A percentile compares a stretch with the other conserved stretches of the same genome.
These are phyloP conservation scores for Tricholoma sp. DNA, from an alignment of 768 basidiomycete species.

Conservation along the genomic window DNA sequence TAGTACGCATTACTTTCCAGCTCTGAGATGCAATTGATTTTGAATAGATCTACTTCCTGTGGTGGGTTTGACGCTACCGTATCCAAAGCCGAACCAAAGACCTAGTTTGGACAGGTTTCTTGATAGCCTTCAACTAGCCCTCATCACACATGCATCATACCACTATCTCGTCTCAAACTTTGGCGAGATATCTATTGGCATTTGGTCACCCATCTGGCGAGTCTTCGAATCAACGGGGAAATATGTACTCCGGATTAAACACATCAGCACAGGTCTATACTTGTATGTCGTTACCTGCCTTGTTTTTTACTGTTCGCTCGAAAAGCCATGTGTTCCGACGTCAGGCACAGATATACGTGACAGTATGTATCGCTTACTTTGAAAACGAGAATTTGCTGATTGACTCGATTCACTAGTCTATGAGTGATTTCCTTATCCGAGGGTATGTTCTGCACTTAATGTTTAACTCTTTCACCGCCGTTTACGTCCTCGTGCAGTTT, in stretches of 20 bases:
- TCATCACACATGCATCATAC: constrained; percentile 10
- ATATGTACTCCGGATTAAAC: background rate
- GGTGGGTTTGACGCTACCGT: background rate
- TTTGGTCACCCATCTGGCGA: background rate
- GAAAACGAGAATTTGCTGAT: background rate
- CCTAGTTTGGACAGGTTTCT: constrained; percentile 3
- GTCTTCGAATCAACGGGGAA: background rate
- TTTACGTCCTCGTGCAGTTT: constrained; percentile 10
- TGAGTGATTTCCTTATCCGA: constrained; percentile 25
- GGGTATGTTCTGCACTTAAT: constrained; percentile 14
- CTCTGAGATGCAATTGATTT: background rate
- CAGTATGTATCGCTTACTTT: constrained; percentile 13
- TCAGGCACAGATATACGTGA: constrained; percentile 23
- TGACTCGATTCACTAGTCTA: constrained; percentile 12
- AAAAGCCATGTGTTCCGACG: background rate
- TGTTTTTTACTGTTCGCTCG: background rate
- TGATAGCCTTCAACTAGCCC: constrained; percentile 9
- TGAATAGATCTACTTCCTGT: constrained; percentile 9
- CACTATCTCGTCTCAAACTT: constrained; percentile 11
- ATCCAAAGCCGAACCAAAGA: too few species aligned
- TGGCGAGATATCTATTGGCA: constrained; percentile 4
- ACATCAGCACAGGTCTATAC: background rate
- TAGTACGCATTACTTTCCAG: background rate
- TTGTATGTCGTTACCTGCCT: background rate
- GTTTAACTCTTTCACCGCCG: too few species aligned